Evolutionary conservation across 768 basidiomycete genomes (phyloP).

Genomic region (Calocybe indica): DNA sequence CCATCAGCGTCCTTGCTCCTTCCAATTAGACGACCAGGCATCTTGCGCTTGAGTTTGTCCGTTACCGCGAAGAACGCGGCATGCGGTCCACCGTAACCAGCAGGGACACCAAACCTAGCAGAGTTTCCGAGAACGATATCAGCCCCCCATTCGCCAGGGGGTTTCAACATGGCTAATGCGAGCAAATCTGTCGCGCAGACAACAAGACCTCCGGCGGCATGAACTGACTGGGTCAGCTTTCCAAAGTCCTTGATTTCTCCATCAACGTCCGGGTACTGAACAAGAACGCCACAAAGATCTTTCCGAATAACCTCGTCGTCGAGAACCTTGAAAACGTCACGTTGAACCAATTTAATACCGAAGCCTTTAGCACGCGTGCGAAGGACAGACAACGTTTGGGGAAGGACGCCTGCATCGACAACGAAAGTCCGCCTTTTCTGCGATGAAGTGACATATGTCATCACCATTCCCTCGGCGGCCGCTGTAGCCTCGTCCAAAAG

Average conservation of each 20-base stretch:
- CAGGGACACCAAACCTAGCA: conserved; percentile 93
- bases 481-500: conserved; percentile 94
- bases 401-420: conserved; percentile 76
- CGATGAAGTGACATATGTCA: conserved; percentile 67
- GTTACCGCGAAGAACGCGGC: conserved; percentile 96
- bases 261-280: conserved; percentile 93
- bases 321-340: conserved; percentile 47
- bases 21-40: conserved; percentile 97
- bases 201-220: conserved; percentile 73
- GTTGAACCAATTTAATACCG: conserved; percentile 75
- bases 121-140: conserved; percentile 95
- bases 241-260: conserved; percentile 76
- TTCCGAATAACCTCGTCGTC: conserved; percentile 46
- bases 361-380: conserved; percentile 91
- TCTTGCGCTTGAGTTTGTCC: conserved; percentile 90
- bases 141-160: conserved; percentile 98
- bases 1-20: conserved; percentile 82
- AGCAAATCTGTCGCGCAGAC: conserved; percentile 89
- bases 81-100: conserved; percentile 97
- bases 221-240: conserved; percentile 58
- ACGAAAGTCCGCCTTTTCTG: conserved; percentile 81
- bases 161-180: conserved; percentile 86
- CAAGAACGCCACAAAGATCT: conserved; percentile 79
- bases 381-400: conserved; percentile 89
- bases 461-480: conserved; percentile 95